Conservation (phyloP, 805 yeast genomes). For the Komagataella pseudopastoris region DNA sequence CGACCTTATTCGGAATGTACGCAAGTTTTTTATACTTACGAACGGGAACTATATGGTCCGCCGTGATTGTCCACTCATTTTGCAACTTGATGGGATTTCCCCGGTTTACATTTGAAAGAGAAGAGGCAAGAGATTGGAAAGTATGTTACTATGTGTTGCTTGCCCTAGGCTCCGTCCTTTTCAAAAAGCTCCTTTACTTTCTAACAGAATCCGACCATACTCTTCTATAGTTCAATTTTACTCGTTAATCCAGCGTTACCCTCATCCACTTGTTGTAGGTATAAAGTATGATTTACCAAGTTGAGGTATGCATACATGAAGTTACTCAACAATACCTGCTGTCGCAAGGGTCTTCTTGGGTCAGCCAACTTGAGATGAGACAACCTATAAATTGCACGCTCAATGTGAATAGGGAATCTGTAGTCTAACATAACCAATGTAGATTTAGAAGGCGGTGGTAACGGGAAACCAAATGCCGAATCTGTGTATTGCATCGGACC, state of each 20-base stretch:
- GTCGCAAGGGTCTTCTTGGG: conserved; percentile 80
- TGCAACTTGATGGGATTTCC: conserved; percentile 73
- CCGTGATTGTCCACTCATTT: conserved; percentile 44
- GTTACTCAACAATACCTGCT: conserved; percentile 85
- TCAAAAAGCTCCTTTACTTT: conserved; percentile 15
- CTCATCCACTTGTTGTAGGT: conserved; percentile 44
- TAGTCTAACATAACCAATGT: conserved; percentile 73
- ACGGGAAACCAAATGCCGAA: conserved; percentile 79
- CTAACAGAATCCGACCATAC: conserved; percentile 11
- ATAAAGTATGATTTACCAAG: conserved; percentile 82
- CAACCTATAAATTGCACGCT: conserved; percentile 85
- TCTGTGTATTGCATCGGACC: conserved; percentile 52
- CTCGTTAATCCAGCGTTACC: background rate
- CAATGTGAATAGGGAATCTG: conserved; percentile 89
- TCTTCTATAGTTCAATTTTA: conserved; percentile 5
- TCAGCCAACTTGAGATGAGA: conserved; percentile 91
- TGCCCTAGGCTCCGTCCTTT: conserved; percentile 27
- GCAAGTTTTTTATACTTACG: conserved; percentile 43
- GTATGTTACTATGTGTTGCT: conserved; percentile 24
- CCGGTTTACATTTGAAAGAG: conserved; percentile 4
- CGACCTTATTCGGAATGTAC: conserved; percentile 58
- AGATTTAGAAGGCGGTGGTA: conserved; percentile 68
- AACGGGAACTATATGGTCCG: conserved; percentile 40
- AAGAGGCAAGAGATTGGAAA: conserved; percentile 12
- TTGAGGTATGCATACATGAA: conserved; percentile 97